Conservation (phyloP, 2,329 filamentous ascomycete genomes). For the Paraphaeosphaeria minitans region DNA sequence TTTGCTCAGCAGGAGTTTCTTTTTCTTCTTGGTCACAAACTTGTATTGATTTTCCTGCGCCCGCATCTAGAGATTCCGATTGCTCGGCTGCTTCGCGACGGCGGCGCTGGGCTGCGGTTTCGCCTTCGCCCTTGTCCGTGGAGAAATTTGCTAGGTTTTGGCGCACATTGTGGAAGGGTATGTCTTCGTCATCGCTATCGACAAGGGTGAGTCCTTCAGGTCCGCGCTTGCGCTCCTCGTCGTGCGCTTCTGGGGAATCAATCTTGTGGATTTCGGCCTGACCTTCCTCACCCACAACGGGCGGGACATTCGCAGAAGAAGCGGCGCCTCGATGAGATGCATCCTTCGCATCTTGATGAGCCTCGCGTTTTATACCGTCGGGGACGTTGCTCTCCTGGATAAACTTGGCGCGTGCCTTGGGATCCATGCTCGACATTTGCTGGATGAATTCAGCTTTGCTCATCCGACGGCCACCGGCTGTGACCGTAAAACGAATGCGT, state of each 20-base stretch:
- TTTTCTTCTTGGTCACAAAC: conserved; percentile 39
- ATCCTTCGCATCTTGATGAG: conserved; percentile 49
- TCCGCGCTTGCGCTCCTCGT: conserved; percentile 34
- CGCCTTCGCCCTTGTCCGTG: conserved; percentile 28
- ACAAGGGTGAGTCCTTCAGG: conserved; percentile 51
- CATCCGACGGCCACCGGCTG: conserved; percentile 73
- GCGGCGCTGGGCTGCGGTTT: conserved; percentile 51
- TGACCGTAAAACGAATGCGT: conserved; percentile 76
- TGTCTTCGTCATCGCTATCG: conserved; percentile 52
- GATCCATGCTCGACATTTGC: conserved; percentile 74
- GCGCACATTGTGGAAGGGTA: conserved; percentile 55
- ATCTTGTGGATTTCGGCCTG: conserved; percentile 41
- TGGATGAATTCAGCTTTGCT: conserved; percentile 80
- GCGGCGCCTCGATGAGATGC: conserved; percentile 34
- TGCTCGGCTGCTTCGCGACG: conserved; percentile 44
- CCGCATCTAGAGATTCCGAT: conserved; percentile 6
- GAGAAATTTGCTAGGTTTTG: conserved; percentile 39
- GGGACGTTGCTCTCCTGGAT: conserved; percentile 56
- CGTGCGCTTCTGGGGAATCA: conserved; percentile 31
- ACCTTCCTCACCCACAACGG: conserved; percentile 40
- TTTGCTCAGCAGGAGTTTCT: conserved; percentile 30
- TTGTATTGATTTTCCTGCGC: conserved; percentile 25
- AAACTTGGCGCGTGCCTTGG: conserved; percentile 61
- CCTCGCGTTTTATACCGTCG: conserved; percentile 54
- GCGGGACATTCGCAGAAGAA: conserved; percentile 34